These are phyloP conservation scores for Lasiodiplodia hormozganensis DNA, from an alignment of 2,329 filamentous ascomycete species.

Conservation along the genomic window DNA sequence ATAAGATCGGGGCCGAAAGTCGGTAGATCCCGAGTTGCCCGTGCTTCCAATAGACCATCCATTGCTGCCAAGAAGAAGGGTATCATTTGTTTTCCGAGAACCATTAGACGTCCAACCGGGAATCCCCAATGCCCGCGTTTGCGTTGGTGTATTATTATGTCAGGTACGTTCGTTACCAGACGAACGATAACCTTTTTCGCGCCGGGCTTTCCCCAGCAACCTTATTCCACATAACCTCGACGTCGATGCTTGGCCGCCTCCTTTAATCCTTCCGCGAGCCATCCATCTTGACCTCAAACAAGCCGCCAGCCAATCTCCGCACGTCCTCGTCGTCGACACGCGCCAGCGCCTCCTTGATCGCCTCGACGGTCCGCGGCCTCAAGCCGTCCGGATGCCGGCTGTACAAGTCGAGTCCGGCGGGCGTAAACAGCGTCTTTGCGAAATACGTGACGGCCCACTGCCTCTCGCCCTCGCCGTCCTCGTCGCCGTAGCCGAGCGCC, in stretches of 20 bases:
- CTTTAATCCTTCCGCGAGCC: slow-evolving; percentile 20
- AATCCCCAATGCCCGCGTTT: not conserved
- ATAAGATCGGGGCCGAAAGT: not conserved
- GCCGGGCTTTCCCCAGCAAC: not conserved
- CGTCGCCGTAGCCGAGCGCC: slow-evolving; percentile 72
- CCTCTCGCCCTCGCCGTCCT: slow-evolving; percentile 30
- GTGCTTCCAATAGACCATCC: not conserved
- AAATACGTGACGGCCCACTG: slow-evolving; percentile 86
- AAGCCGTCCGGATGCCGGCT: slow-evolving; percentile 68
- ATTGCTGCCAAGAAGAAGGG: slow-evolving; percentile 19
- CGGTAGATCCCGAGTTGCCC: not conserved
- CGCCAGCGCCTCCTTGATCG: slow-evolving; percentile 63
- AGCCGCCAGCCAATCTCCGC: slow-evolving; percentile 57
- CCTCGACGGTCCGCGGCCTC: slow-evolving; percentile 61
- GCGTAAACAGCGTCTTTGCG: slow-evolving; percentile 81
- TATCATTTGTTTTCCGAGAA: slow-evolving; percentile 8
- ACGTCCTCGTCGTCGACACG: slow-evolving; percentile 60
- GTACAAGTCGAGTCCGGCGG: slow-evolving; percentile 82
- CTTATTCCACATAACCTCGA: slow-evolving; percentile 11
- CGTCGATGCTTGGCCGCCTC: slow-evolving; percentile 3
- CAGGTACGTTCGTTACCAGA: not conserved
- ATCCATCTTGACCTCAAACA: slow-evolving; percentile 55
- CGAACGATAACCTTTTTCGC: not conserved
- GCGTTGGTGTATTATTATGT: not conserved
- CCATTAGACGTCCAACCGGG: not conserved